Percentiles rank a stretch among this genome's conserved stretches.
These are phyloP conservation scores for Trypanosoma boissoni DNA, from an alignment of 208 protist species.

Conservation along the genomic window DNA sequence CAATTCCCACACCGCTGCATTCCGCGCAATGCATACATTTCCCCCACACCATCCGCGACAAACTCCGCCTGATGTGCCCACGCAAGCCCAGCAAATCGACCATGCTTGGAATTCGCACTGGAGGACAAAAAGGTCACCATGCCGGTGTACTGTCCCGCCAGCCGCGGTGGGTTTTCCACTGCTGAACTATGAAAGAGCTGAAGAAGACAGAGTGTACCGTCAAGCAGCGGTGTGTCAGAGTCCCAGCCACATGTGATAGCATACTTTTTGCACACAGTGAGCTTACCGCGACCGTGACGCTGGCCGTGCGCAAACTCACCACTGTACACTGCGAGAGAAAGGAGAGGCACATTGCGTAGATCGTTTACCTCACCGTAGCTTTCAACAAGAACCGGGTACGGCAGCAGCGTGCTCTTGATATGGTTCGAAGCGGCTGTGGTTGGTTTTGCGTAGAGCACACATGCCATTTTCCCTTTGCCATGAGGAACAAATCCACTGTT, in stretches of 20 bases:
- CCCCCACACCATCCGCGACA: constrained; percentile 28
- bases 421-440: background rate
- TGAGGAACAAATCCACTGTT: constrained; percentile 22
- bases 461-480: constrained; percentile 21
- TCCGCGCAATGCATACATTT: constrained; percentile 24
- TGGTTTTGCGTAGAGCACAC: constrained; percentile 19
- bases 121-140: constrained; percentile 24
- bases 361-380: constrained; percentile 25
- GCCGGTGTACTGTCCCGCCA: constrained; percentile 19
- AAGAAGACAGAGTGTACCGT: constrained; percentile 20
- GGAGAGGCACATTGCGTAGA: constrained; percentile 10
- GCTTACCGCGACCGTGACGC: constrained; percentile 41
- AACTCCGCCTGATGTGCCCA: constrained; percentile 25
- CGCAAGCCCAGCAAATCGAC: constrained; percentile 19
- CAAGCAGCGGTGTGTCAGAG: constrained; percentile 38
- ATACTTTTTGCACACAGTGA: constrained; percentile 44
- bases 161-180: background rate
- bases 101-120: background rate
- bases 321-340: constrained; percentile 33
- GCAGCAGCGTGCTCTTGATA: background rate
- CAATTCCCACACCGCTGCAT: constrained; percentile 58
- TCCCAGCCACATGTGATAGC: constrained; percentile 49
- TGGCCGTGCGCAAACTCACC: constrained; percentile 39
- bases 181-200: no score
- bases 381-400: constrained; percentile 4